A percentile compares a stretch with the other conserved stretches of the same genome.
Evolutionary conservation across 441 rosid genomes (phyloP).

Genomic region (Metrosideros polymorpha): DNA sequence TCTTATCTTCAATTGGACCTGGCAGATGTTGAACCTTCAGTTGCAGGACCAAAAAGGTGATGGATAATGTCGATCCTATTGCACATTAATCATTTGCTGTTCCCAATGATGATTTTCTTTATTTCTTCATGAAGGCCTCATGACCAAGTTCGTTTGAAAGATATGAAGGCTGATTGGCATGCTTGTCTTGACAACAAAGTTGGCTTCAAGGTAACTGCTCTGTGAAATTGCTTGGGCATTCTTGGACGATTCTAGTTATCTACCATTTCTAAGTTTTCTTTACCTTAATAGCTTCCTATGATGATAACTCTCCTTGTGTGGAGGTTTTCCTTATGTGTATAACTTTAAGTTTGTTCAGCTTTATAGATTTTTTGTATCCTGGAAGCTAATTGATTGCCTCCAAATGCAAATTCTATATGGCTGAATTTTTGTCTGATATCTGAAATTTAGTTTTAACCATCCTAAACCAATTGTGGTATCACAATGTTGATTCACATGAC

Average conservation of each 20-base stretch:
- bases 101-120: background rate
- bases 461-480: background rate
- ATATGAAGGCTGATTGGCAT: conserved; percentile 66
- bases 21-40: conserved; percentile 49
- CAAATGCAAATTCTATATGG: background rate
- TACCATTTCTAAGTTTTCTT: background rate
- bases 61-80: background rate
- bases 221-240: background rate
- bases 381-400: background rate
- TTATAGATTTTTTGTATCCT: background rate
- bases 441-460: background rate
- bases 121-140: conserved; percentile 32
- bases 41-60: conserved; percentile 65
- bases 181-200: conserved; percentile 45
- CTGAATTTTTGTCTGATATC: background rate
- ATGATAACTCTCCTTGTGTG: background rate
- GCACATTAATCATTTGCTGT: background rate
- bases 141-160: conserved; percentile 52
- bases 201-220: conserved; percentile 51
- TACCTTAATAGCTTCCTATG: background rate
- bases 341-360: background rate
- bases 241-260: background rate
- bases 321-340: background rate
- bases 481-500: background rate
- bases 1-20: conserved; percentile 50